A percentile compares a stretch with the other conserved stretches of the same genome.
phyloP scores from a whole-genome alignment of 2,329 filamentous ascomycete genomes.

The Alternaria consortialis region DNA sequence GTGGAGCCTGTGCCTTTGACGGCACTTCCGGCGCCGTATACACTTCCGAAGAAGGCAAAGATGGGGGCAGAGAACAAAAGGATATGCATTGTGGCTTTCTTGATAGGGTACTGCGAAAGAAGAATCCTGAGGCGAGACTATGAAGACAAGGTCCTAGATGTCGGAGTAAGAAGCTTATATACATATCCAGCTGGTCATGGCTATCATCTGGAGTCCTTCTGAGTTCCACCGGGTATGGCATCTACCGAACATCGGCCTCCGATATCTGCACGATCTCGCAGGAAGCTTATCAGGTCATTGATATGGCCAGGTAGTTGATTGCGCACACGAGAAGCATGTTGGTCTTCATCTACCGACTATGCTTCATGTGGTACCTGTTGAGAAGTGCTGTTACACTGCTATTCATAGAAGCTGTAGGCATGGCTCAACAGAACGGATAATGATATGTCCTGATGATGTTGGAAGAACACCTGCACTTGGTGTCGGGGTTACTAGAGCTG shows the following conservation, averaged over 20 bases:
- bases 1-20: slow-evolving; percentile 28
- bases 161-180: not conserved
- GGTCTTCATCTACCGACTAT: not conserved
- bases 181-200: not conserved
- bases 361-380: not conserved
- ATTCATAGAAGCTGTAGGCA: too few relatives aligned
- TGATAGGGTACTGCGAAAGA: not conserved
- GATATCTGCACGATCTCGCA: not conserved
- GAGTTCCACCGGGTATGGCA: not conserved
- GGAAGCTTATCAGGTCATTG: not conserved
- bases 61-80: not conserved
- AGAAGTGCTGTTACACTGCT: not conserved
- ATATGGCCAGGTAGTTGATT: not conserved
- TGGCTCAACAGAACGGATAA: too few relatives aligned
- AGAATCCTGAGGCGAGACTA: not conserved
- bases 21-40: slow-evolving; percentile 17
- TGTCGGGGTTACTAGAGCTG: not conserved
- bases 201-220: not conserved
- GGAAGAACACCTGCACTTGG: not conserved
- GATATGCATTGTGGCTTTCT: not conserved
- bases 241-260: not conserved
- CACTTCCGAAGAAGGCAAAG: not conserved
- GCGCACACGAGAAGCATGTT: not conserved
- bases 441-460: not conserved
- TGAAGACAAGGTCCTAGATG: not conserved